Base-by-base conservation (phyloP, 371 early-diverging fungal genomes). In the Lichtheimia ramosa region DNA sequence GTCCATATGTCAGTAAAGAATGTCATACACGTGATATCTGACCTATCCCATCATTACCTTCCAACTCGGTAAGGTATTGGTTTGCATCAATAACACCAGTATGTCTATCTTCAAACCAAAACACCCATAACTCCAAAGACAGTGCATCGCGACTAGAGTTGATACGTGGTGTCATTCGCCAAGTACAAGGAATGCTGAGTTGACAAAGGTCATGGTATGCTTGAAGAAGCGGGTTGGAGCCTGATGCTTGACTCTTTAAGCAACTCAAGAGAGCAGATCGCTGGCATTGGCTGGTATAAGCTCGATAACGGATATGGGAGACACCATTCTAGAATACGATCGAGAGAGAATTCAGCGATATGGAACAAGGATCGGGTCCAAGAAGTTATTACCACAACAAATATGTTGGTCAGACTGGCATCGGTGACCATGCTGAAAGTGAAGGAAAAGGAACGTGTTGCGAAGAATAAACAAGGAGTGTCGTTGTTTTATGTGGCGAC, bases 21-120 rank as follows among this genome's bases (percentile, higher is more conserved):
- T 15, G 27, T 4, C 15, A 51, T 51, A 21, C 16, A 20, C 46
- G 46, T 46, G 21, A 46, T 46, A n/a, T 16, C 2, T 46, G 7
- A 7, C 46, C 21, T 2, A 18, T 21, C 2, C 46, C 21, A 14
- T 18, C 40, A 42, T 51, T 72, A 79, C 79, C 79, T 59, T 75
- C 75, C 8, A 79, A 54, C 40, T 62, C 61, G 18, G 63, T 50
- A 18, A 79, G 56, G 20, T 51, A 46, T 49, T 64, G 55, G 41
- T 73, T 71, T 43, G 61, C 63, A 57, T 79, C 79, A 23, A 79
- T 71, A 14, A 60, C 59, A 2, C 75, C 75, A 12, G 79, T 79
- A 21, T 75, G 79, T 41, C 72, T 63, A 39, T 79, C 79, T 51
- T 79, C 79, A 50, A 79, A 75, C 79, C 79, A 79, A 67, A 79